Evolutionary conservation across 192 early-diverging fungal genomes (phyloP), one percentile per base, ranked within the genome.

Genomic region (Coemansia aciculifera): DNA sequence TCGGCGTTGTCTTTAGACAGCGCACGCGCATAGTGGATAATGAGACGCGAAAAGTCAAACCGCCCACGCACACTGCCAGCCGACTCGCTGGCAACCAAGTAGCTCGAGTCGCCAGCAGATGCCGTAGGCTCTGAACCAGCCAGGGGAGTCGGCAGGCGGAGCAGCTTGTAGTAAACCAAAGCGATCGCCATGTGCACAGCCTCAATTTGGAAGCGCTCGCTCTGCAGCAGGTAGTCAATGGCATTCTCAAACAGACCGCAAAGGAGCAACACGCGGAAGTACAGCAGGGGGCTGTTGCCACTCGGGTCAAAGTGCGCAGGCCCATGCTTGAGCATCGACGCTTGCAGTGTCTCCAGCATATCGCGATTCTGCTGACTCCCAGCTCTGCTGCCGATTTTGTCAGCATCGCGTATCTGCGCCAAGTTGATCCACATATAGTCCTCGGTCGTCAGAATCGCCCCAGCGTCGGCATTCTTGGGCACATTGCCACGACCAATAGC

Each of bases 351-450:
- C 0, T 77, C 72, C 19, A 97, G 82, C 15, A 74, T 75, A 32
- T 38, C 62, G 37, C 67, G 65, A 5, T 11, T 12, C 37, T 63
- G 64, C 17, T 64, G 67, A 24, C 62, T 62, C 5, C 63, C 44
- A 21, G 57, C 49, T 3, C 87, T 85, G 73, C 87, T 90, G 11
- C 46, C 74, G 52, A 94, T 92, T 46, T 84, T 69, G 5, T 78
- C 70, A 24, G 71, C 75, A 36, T 83, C 88, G 49, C 79, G 71
- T 17, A 93, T 74, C 34, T 94, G 83, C 69, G 87, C 86, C 40
- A 97, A 83, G 77, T 83, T 89, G 7, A 95, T 63, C 98, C 98
- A 99, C 40, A 98, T 69, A 73, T 93, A 98, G 65, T 99, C 97
- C 72, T 99, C 94, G 3, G 89, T 90, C 9, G 93, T 86, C 42